Conservation (phyloP, 257 asterid genomes). For the Solanum chmielewskii region DNA sequence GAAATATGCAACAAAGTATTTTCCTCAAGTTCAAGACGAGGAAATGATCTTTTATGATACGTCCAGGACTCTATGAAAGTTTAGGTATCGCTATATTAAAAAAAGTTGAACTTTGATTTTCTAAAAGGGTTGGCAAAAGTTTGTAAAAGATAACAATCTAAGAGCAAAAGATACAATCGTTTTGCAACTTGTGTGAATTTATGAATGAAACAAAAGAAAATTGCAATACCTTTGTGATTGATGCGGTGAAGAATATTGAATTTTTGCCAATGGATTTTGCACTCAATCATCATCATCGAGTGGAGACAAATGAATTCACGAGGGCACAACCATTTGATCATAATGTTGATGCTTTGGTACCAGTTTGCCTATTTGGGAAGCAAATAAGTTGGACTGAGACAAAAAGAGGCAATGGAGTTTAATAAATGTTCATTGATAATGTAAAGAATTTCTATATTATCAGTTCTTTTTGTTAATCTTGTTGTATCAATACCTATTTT, state of each 20-base stretch:
- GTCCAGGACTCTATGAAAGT: background rate
- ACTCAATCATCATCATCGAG: background rate
- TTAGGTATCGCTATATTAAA: constrained; percentile 50
- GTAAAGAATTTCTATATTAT: too few species aligned
- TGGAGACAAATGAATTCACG: background rate
- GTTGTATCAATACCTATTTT: background rate
- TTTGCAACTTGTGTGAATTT: constrained; percentile 1
- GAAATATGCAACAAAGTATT: constrained; percentile 30
- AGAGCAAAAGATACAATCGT: constrained; percentile 36
- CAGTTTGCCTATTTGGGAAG: background rate
- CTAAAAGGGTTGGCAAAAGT: constrained; percentile 61
- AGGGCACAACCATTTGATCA: background rate
- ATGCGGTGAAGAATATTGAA: background rate
- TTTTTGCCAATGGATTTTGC: background rate
- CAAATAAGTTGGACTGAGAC: background rate
- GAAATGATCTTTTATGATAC: constrained; percentile 38
- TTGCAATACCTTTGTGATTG: background rate
- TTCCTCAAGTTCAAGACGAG: constrained; percentile 17
- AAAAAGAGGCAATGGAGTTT: background rate
- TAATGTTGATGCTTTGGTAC: background rate
- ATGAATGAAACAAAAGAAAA: background rate
- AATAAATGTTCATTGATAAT: background rate
- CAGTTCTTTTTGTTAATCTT: background rate
- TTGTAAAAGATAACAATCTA: constrained; percentile 43
- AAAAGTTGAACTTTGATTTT: constrained; percentile 29